Evolutionary conservation across 2,329 filamentous ascomycete species (phyloP).

Genomic region (Ophiostoma piceae): DNA sequence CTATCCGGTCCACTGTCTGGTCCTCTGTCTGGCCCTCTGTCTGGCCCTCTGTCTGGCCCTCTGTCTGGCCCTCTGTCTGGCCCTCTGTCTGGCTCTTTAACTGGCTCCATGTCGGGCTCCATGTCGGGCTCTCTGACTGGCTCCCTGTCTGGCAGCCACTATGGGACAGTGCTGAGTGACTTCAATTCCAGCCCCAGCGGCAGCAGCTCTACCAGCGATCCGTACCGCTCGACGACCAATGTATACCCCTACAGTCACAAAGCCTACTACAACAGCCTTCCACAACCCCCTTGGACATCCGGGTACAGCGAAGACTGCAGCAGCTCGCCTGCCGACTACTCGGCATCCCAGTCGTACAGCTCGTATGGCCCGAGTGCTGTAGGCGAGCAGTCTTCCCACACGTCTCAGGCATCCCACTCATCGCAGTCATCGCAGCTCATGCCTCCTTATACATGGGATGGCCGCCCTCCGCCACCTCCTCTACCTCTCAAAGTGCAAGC

Average conservation of each 20-base stretch:
- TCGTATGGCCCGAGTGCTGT: slow-evolving; percentile 8
- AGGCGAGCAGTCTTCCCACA: not conserved
- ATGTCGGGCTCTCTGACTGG: not conserved
- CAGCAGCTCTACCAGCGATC: not conserved
- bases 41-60: not conserved
- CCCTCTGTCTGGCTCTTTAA: not conserved
- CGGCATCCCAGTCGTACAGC: slow-evolving; percentile 10
- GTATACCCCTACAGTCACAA: slow-evolving; percentile 19
- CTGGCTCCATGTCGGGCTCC: not conserved
- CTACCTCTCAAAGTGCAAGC: not conserved
- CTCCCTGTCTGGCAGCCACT: not conserved
- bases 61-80: not conserved
- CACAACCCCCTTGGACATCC: slow-evolving; percentile 8
- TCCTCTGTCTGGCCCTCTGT: not conserved
- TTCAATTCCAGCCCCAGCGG: not conserved
- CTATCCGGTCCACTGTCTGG: not conserved
- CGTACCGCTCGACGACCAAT: slow-evolving; percentile 14
- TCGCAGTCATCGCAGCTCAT: slow-evolving; percentile 4
- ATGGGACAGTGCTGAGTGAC: not conserved
- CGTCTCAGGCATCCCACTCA: not conserved
- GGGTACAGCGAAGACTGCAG: slow-evolving; percentile 18
- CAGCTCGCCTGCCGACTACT: slow-evolving; percentile 14
- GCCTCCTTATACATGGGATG: slow-evolving; percentile 14
- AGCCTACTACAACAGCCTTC: slow-evolving; percentile 14
- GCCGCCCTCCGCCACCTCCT: slow-evolving; percentile 3